These are phyloP conservation scores for Solanum lignicaule DNA, from an alignment of 257 asterid species.

Conservation along the genomic window DNA sequence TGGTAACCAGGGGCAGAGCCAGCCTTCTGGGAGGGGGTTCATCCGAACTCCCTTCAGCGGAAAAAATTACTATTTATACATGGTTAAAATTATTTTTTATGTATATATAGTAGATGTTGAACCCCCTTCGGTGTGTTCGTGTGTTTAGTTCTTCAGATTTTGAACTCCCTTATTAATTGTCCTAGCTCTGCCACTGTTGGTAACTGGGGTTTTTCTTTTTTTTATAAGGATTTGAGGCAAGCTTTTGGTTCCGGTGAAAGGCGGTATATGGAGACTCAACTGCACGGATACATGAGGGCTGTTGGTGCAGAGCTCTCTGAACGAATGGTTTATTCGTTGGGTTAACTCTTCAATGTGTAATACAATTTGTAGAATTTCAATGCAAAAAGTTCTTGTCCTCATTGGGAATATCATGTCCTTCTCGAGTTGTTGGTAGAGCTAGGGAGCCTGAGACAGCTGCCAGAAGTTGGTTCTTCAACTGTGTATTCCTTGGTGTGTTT, in stretches of 20 bases:
- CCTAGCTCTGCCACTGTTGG: background rate
- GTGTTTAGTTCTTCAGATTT: too few species aligned
- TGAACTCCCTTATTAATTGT: too few species aligned
- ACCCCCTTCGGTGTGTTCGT: too few species aligned
- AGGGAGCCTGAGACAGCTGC: background rate
- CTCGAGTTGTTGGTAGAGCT: background rate
- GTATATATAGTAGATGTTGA: too few species aligned
- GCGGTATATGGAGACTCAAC: slow-evolving; percentile 39
- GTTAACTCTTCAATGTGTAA: slow-evolving; percentile 20
- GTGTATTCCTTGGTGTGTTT: background rate
- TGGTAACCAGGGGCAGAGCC: background rate
- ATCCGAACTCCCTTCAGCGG: too few species aligned
- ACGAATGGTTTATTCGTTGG: slow-evolving; percentile 59
- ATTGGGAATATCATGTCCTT: background rate
- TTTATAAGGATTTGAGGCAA: slow-evolving; percentile 49
- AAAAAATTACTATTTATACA: too few species aligned
- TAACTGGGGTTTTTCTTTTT: slow-evolving; percentile 3
- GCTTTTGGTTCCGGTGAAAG: slow-evolving; percentile 55
- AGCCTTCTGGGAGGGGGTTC: too few species aligned
- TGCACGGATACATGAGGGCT: slow-evolving; percentile 43
- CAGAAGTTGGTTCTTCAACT: background rate
- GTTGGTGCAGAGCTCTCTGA: slow-evolving; percentile 78
- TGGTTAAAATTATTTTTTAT: too few species aligned
- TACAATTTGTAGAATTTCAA: background rate
- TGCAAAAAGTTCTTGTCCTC: background rate